phyloP scores from a whole-genome alignment of 1,284 basidiomycete genomes.

The Hypsizygus ulmarius region DNA sequence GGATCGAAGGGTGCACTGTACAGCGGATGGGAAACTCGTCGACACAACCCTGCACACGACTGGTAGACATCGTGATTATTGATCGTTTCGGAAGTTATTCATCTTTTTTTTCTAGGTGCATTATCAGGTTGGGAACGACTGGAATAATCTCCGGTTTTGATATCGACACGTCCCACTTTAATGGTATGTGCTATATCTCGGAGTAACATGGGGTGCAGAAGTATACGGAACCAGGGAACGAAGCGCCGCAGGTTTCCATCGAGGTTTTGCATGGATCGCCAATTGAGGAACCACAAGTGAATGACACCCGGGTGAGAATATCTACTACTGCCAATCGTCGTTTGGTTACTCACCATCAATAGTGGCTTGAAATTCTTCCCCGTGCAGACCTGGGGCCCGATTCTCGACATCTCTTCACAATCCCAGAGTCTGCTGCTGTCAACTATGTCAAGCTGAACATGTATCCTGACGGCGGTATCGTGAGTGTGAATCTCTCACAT shows the following conservation, averaged over 20 bases:
- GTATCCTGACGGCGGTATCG: slow-evolving; percentile 96
- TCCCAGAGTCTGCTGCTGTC: slow-evolving; percentile 51
- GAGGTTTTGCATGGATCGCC: slow-evolving; percentile 56
- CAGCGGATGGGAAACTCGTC: slow-evolving; percentile 91
- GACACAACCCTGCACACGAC: slow-evolving; percentile 88
- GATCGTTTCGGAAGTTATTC: not conserved
- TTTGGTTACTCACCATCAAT: slow-evolving; percentile 6
- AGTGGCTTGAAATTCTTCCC: slow-evolving; percentile 86
- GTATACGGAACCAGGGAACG: slow-evolving; percentile 62
- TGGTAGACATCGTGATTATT: slow-evolving; percentile 55
- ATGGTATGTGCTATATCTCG: slow-evolving; percentile 48
- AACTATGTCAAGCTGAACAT: slow-evolving; percentile 93
- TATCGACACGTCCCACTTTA: slow-evolving; percentile 95
- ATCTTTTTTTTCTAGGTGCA: slow-evolving; percentile 57
- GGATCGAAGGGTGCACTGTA: slow-evolving; percentile 94
- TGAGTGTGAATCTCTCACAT: slow-evolving; percentile 38
- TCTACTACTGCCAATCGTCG: not conserved
- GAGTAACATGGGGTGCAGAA: not conserved
- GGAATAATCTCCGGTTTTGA: slow-evolving; percentile 87
- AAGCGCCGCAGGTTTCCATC: slow-evolving; percentile 81
- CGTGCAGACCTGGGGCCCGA: slow-evolving; percentile 76
- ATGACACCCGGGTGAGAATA: slow-evolving; percentile 54
- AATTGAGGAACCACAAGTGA: slow-evolving; percentile 40
- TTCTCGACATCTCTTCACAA: slow-evolving; percentile 83
- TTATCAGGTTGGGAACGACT: slow-evolving; percentile 83